These are phyloP conservation scores for Boletus fagicola DNA, from an alignment of 768 basidiomycete species.

Conservation along the genomic window DNA sequence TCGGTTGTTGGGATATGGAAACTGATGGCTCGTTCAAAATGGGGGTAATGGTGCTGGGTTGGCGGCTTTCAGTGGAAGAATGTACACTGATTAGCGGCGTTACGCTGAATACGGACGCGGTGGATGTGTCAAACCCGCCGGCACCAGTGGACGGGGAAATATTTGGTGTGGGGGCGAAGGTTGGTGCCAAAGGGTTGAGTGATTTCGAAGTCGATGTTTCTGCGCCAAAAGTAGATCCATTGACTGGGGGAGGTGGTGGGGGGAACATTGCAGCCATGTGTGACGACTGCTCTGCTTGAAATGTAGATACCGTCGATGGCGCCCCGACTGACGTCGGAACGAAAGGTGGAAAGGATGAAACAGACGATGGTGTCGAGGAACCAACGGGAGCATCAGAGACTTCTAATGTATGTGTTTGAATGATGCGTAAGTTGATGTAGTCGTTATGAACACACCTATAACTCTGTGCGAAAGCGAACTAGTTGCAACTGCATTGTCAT, in stretches of 20 bases:
- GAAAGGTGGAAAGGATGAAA: constrained; percentile 3
- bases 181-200: constrained; percentile 22
- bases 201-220: constrained; percentile 8
- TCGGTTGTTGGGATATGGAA: neutral
- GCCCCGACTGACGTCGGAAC: neutral
- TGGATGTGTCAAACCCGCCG: neutral
- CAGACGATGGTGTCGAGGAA: neutral
- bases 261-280: neutral
- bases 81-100: neutral
- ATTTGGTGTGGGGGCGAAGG: constrained; percentile 12
- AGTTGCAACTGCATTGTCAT: neutral
- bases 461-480: neutral
- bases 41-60: neutral
- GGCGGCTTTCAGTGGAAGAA: neutral
- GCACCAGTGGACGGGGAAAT: neutral
- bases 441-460: constrained; percentile 14
- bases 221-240: neutral
- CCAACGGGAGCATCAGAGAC: neutral
- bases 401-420: neutral
- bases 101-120: neutral
- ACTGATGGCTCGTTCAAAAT: neutral
- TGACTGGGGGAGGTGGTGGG: neutral
- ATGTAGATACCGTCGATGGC: neutral
- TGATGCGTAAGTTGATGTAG: neutral
- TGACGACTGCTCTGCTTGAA: neutral